These are phyloP conservation scores for Populus nigra DNA, from an alignment of 345 rosid species.

Conservation along the genomic window DNA sequence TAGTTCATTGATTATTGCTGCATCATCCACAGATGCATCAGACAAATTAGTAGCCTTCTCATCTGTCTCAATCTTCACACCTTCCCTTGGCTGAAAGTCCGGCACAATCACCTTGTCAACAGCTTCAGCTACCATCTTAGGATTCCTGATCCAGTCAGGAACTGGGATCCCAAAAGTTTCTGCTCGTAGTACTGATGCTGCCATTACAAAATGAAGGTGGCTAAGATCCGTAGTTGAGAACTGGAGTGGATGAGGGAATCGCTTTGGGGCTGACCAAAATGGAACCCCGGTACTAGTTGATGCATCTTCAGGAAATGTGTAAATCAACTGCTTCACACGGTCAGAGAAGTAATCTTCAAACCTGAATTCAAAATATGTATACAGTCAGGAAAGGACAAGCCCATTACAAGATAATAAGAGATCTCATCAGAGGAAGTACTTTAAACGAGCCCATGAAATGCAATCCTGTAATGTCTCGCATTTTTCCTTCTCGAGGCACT, in stretches of 20 bases:
- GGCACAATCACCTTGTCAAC: slow-evolving; percentile 59
- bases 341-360: slow-evolving; percentile 86
- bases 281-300: slow-evolving; percentile 87
- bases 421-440: slow-evolving; percentile 33
- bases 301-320: slow-evolving; percentile 96
- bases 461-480: slow-evolving; percentile 85
- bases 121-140: slow-evolving; percentile 53
- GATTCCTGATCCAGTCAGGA: slow-evolving; percentile 76
- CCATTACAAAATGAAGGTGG: slow-evolving; percentile 66
- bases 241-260: slow-evolving; percentile 78
- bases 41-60: slow-evolving; percentile 56
- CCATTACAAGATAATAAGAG: neutral
- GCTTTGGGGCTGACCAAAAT: slow-evolving; percentile 98
- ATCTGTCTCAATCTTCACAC: slow-evolving; percentile 61
- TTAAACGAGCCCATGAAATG: slow-evolving; percentile 88
- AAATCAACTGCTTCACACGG: slow-evolving; percentile 84
- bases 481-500: slow-evolving; percentile 86
- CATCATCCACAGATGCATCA: slow-evolving; percentile 49
- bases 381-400: neutral
- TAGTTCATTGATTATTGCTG: slow-evolving; percentile 49
- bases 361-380: slow-evolving; percentile 33
- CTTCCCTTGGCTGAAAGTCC: slow-evolving; percentile 60
- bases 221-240: slow-evolving; percentile 64
- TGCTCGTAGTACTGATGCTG: slow-evolving; percentile 80
- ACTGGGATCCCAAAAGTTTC: slow-evolving; percentile 82